Percentiles rank a stretch among this genome's conserved stretches.
phyloP scores from a whole-genome alignment of 352 stramenopile species.

The Globisporangium rhizosaccharum region DNA sequence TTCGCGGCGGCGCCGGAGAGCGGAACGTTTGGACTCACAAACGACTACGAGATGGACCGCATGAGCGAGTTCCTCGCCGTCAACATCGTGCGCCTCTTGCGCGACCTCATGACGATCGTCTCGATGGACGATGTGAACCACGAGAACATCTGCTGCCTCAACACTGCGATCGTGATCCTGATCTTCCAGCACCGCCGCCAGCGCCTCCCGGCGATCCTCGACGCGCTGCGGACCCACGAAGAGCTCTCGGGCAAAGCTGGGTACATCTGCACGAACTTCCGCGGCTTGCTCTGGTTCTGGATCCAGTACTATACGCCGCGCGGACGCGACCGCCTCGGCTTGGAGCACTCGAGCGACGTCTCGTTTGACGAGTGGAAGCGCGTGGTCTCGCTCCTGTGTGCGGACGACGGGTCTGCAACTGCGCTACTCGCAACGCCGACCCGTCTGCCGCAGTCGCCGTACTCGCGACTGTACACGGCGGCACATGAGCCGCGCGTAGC shows the following conservation, averaged over 20 bases:
- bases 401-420: constrained; percentile 88
- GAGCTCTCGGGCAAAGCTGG: constrained; percentile 53
- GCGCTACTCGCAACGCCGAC: constrained; percentile 62
- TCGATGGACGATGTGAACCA: constrained; percentile 94
- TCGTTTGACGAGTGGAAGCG: constrained; percentile 92
- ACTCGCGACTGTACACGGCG: constrained; percentile 50
- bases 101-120: constrained; percentile 94
- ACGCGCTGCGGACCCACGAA: constrained; percentile 62
- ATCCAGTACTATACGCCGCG: constrained; percentile 94
- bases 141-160: constrained; percentile 97
- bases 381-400: constrained; percentile 88
- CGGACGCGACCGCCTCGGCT: constrained; percentile 88
- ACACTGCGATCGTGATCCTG: constrained; percentile 94
- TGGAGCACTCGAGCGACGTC: constrained; percentile 95
- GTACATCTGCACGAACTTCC: constrained; percentile 88
- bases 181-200: constrained; percentile 91
- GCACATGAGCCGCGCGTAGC: constrained; percentile 7
- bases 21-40: constrained; percentile 34
- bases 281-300: constrained; percentile 94
- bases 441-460: constrained; percentile 54
- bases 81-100: constrained; percentile 88
- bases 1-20: constrained; percentile 37
- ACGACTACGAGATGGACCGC: constrained; percentile 66
- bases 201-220: constrained; percentile 65
- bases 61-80: constrained; percentile 86